phyloP scores from a whole-genome alignment of 2,329 filamentous ascomycete genomes.

The Cryphonectria carpinicola region DNA sequence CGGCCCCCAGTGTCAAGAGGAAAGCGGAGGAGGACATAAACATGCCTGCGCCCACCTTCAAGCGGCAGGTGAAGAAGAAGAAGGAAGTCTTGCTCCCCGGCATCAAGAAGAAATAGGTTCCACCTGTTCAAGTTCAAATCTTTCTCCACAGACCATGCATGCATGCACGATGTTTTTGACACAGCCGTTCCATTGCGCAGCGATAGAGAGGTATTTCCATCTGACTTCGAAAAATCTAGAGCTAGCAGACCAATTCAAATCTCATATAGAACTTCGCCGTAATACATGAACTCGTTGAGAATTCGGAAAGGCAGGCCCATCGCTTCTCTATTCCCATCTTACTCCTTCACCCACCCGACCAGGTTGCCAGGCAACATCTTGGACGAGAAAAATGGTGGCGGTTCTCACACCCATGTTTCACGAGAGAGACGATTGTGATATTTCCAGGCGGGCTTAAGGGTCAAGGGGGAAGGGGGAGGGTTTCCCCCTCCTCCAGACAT shows the following conservation, averaged over 20 bases:
- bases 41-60: slow-evolving; percentile 60
- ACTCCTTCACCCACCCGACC: too few species aligned
- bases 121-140: background rate
- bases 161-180: background rate
- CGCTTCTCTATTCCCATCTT: background rate
- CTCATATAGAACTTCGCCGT: background rate
- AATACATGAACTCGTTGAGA: background rate
- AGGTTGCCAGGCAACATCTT: background rate
- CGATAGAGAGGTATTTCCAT: background rate
- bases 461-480: too few species aligned
- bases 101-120: slow-evolving; percentile 75
- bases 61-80: slow-evolving; percentile 81
- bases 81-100: slow-evolving; percentile 76
- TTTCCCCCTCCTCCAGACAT: background rate
- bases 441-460: background rate
- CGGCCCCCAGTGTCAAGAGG: slow-evolving; percentile 35
- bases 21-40: slow-evolving; percentile 39
- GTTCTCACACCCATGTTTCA: background rate
- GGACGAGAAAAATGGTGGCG: background rate
- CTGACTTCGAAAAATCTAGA: background rate
- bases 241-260: background rate
- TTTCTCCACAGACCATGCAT: background rate
- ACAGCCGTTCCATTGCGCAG: background rate
- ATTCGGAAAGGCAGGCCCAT: background rate
- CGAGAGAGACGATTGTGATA: background rate